Conservation (phyloP, 2,329 filamentous ascomycete genomes). For the Ceratocystis alfenasii region DNA sequence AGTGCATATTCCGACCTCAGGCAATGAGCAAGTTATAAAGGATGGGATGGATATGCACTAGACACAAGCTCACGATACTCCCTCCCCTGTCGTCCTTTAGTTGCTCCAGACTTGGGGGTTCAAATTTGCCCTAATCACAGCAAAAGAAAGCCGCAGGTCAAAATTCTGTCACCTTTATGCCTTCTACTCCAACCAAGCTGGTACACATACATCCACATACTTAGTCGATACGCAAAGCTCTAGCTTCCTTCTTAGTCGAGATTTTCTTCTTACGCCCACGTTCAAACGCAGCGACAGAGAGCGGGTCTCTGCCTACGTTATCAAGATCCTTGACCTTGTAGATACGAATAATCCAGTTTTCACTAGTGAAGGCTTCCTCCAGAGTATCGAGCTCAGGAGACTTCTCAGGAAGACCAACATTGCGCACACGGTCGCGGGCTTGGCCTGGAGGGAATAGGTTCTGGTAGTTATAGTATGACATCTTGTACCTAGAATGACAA, state of each 20-base stretch:
- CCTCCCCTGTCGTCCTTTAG: background rate
- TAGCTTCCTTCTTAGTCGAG: slow-evolving; percentile 54
- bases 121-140: background rate
- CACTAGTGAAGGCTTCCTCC: slow-evolving; percentile 95
- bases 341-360: slow-evolving; percentile 99
- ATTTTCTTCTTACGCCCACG: slow-evolving; percentile 76
- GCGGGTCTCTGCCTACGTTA: slow-evolving; percentile 85
- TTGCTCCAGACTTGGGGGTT: background rate
- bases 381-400: slow-evolving; percentile 76
- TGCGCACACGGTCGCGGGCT: slow-evolving; percentile 79
- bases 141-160: slow-evolving; percentile 21
- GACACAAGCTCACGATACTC: background rate
- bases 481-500: slow-evolving; percentile 71
- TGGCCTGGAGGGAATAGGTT: slow-evolving; percentile 83
- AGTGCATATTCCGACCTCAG: background rate
- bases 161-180: background rate
- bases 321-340: slow-evolving; percentile 99
- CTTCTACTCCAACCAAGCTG: background rate
- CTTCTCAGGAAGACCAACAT: slow-evolving; percentile 64
- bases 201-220: slow-evolving; percentile 13
- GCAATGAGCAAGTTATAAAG: background rate
- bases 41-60: background rate
- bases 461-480: slow-evolving; percentile 99
- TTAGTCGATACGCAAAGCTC: slow-evolving; percentile 61
- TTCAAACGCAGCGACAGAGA: slow-evolving; percentile 55